Evolutionary conservation across 257 asterid genomes (phyloP).

Genomic region (Solanum dulcamara): DNA sequence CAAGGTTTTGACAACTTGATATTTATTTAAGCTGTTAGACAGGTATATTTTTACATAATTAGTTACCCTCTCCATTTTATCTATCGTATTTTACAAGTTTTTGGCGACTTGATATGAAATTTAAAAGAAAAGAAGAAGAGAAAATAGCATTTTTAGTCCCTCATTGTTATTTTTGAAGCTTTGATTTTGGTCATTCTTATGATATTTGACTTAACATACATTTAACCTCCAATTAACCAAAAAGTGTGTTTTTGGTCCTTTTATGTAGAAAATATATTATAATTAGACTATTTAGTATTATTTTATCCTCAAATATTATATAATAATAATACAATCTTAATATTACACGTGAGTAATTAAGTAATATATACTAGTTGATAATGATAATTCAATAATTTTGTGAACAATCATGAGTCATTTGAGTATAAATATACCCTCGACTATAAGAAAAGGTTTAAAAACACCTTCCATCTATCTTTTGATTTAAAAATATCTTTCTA

Average conservation of each 20-base stretch:
- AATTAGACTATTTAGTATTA: background rate
- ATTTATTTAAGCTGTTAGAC: no score
- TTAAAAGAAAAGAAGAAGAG: background rate
- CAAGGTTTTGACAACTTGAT: no score
- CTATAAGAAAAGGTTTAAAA: no score
- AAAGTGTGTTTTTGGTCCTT: background rate
- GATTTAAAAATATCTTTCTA: no score
- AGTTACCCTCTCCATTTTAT: no score
- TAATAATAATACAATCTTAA: background rate
- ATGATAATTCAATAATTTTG: background rate
- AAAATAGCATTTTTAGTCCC: background rate
- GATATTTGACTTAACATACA: background rate
- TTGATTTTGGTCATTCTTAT: background rate
- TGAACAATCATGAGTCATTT: no score
- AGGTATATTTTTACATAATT: no score
- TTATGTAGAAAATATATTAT: background rate
- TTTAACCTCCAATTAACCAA: background rate
- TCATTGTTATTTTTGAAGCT: background rate
- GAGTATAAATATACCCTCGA: no score
- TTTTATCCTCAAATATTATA: fast-evolving
- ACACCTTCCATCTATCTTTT: no score
- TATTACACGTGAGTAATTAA: background rate
- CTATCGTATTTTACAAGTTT: no score
- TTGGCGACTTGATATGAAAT: background rate
- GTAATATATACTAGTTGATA: background rate